Evolutionary conservation across 1,139 yeast genomes (phyloP), one percentile per base, ranked within the genome.

Genomic region (Taphrina flavorubra): DNA sequence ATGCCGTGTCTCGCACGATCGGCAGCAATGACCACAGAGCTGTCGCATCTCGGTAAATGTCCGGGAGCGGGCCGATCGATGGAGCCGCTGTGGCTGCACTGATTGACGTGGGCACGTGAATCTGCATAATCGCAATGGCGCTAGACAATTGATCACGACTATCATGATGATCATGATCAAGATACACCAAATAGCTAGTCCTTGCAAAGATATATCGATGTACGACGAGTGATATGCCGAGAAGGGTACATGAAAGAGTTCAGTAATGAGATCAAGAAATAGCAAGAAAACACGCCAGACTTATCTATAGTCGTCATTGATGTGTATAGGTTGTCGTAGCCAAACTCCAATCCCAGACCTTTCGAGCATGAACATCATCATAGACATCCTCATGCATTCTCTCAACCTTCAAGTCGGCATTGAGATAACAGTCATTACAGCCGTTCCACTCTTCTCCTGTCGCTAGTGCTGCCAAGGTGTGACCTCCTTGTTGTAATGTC

Each of bases 371-470:
- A 1, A 7, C 58, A 7, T 47, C 58, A 18, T 49, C 20, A 39
- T 65, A 65, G 7, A 53, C 68, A 36, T 47, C 63, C 18, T 58
- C 68, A 16, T 65, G 68, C 68, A 65, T 65, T 7, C 51, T 36
- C 25, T 51, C 61, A 6, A 14, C 36, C 37, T 49, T 37, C 20
- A 57, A 42, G 18, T 39, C 40, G 14, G 57, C 63, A 37, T 53
- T 44, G 13, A 57, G n/a, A 18, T 57, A 65, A 31, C 44, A 51
- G 14, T 25, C 39, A 46, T 49, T 31, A 13, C 7, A 20, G 25
- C 6, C 31, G 2, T 39, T 5, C 47, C 39, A 40, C 18, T 65
- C 68, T 6, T 57, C 51, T 11, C 53, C 63, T 13, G 49, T 34
- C 34, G 59, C 59, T 14, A 47, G n/a, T 6, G 58, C 63, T 8